phyloP scores from a whole-genome alignment of 2,329 filamentous ascomycete species.

The Ascochyta lentis region DNA sequence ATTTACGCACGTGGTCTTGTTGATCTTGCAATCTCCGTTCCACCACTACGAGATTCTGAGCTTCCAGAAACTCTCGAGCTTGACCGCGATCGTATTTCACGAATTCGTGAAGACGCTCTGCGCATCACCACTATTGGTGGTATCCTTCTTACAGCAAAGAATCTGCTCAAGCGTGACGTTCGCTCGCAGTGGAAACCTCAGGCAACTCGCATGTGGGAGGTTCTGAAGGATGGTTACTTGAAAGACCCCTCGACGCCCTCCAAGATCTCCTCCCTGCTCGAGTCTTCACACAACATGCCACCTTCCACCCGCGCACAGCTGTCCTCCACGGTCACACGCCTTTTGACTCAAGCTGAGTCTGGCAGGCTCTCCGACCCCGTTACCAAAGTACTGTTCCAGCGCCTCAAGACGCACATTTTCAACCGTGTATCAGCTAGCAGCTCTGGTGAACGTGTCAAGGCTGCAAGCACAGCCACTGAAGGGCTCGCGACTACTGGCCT shows the following conservation, averaged over 20 bases:
- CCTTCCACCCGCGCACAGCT: slow-evolving; percentile 54
- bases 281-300: slow-evolving; percentile 59
- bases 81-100: slow-evolving; percentile 68
- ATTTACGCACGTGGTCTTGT: slow-evolving; percentile 79
- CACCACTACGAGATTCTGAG: slow-evolving; percentile 59
- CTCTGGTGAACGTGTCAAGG: slow-evolving; percentile 73
- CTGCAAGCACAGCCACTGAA: slow-evolving; percentile 72
- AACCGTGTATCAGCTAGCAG: slow-evolving; percentile 69
- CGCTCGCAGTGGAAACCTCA: slow-evolving; percentile 79
- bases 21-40: slow-evolving; percentile 74
- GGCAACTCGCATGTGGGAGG: slow-evolving; percentile 71
- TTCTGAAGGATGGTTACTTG: slow-evolving; percentile 68
- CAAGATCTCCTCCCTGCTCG: slow-evolving; percentile 57
- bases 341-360: slow-evolving; percentile 59
- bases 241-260: slow-evolving; percentile 58
- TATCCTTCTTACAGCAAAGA: slow-evolving; percentile 81
- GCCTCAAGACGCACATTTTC: slow-evolving; percentile 71
- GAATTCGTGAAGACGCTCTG: slow-evolving; percentile 63
- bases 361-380: slow-evolving; percentile 65
- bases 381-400: slow-evolving; percentile 71
- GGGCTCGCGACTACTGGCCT: slow-evolving; percentile 72
- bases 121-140: slow-evolving; percentile 76
- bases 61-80: slow-evolving; percentile 78
- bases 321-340: slow-evolving; percentile 54
- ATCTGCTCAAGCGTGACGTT: slow-evolving; percentile 80